phyloP scores from a whole-genome alignment of 192 early-diverging fungal genomes.

The Allomyces macrogynus region DNA sequence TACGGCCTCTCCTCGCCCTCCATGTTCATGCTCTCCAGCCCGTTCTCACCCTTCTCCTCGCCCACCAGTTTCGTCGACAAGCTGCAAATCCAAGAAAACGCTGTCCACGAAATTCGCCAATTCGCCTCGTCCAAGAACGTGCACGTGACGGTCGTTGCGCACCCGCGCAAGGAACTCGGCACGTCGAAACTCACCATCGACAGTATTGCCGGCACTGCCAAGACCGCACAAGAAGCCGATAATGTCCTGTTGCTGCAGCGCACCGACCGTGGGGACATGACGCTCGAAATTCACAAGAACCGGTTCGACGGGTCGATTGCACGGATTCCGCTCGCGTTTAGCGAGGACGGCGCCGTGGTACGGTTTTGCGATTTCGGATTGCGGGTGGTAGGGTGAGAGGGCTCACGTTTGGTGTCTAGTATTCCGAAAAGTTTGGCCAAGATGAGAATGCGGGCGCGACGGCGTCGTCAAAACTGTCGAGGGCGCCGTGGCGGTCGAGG shows the following conservation, averaged over 20 bases:
- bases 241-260: slow-evolving; percentile 49
- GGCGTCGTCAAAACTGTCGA: too few relatives aligned
- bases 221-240: slow-evolving; percentile 56
- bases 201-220: slow-evolving; percentile 49
- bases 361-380: too few relatives aligned
- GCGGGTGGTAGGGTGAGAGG: too few relatives aligned
- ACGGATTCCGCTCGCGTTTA: too few relatives aligned
- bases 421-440: too few relatives aligned
- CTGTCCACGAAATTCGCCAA: slow-evolving; percentile 33
- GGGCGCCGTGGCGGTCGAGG: too few relatives aligned
- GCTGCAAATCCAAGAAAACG: slow-evolving; percentile 48
- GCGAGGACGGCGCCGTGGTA: too few relatives aligned
- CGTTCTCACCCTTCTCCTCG: not conserved
- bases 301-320: too few relatives aligned
- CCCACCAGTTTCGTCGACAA: slow-evolving; percentile 23
- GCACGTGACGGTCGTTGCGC: slow-evolving; percentile 50
- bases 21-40: not conserved
- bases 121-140: slow-evolving; percentile 48
- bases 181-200: slow-evolving; percentile 36
- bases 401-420: too few relatives aligned
- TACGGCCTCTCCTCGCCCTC: not conserved
- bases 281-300: too few relatives aligned
- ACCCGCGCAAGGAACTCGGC: slow-evolving; percentile 39
- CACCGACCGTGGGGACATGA: slow-evolving; percentile 7
- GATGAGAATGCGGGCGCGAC: too few relatives aligned